Evolutionary conservation across 2,329 filamentous ascomycete genomes (phyloP).

Genomic region (Cryoendolithus antarcticus): DNA sequence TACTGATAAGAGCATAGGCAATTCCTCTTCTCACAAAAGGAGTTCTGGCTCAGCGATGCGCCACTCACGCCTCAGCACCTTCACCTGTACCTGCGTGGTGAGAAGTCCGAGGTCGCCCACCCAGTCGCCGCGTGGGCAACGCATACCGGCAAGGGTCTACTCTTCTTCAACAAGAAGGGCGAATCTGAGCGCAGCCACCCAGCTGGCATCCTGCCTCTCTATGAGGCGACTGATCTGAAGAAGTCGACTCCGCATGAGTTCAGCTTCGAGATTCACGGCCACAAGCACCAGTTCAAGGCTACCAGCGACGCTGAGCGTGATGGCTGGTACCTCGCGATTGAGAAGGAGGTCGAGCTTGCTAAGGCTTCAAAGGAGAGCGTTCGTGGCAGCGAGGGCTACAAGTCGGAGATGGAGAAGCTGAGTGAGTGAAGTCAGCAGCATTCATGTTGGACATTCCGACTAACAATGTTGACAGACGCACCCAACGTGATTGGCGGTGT

Average conservation of each 20-base stretch:
- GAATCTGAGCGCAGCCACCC: slow-evolving; percentile 66
- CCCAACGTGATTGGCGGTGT: slow-evolving; percentile 22
- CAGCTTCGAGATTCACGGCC: slow-evolving; percentile 67
- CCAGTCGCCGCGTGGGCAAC: slow-evolving; percentile 77
- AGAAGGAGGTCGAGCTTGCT: slow-evolving; percentile 71
- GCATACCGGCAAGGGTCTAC: slow-evolving; percentile 87
- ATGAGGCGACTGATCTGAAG: slow-evolving; percentile 59
- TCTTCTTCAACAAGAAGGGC: slow-evolving; percentile 78
- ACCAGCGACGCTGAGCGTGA: slow-evolving; percentile 63
- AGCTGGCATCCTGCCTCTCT: slow-evolving; percentile 53
- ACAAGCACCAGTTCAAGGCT: slow-evolving; percentile 94
- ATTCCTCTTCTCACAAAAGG: slow-evolving; percentile 81
- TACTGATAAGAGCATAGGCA: slow-evolving; percentile 45
- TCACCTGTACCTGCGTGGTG: slow-evolving; percentile 65
- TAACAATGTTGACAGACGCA: slow-evolving; percentile 14
- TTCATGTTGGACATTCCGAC: slow-evolving; percentile 5
- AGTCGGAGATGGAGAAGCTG: slow-evolving; percentile 65
- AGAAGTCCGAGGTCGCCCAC: slow-evolving; percentile 73
- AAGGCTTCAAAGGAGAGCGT: slow-evolving; percentile 66
- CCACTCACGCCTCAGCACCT: slow-evolving; percentile 63
- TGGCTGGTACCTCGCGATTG: slow-evolving; percentile 78
- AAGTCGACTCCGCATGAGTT: slow-evolving; percentile 72
- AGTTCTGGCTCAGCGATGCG: slow-evolving; percentile 58
- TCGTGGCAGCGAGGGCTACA: slow-evolving; percentile 74
- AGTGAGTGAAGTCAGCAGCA: slow-evolving; percentile 30